Base-by-base conservation (phyloP, 2,329 filamentous ascomycete species). In the Periglandula ipomoeae region DNA sequence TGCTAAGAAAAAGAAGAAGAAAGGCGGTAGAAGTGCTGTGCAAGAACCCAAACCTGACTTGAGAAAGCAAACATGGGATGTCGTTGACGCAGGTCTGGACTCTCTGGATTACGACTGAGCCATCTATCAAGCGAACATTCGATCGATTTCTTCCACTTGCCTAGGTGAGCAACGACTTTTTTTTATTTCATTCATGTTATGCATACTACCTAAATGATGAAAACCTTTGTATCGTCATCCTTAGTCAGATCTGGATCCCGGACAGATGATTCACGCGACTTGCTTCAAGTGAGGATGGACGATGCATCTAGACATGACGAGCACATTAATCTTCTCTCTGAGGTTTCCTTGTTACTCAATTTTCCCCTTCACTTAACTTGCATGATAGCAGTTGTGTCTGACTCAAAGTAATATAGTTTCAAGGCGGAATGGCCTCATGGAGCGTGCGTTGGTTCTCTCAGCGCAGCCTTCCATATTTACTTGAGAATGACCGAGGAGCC, bases 221-320 rank as follows among this genome's bases (percentile, higher is more conserved):
- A 82, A 89, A 74, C 66, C 67, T 70, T 78, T 71, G 76, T 89
- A 90, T 89, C 85, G 87, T 94, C 89, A 94, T 95, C 89, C 89
- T 94, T 94, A 94, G 87, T 75, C 89, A 78, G 83, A 94, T 67
- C 62, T 52, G 54, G 56, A 55, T 54, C 57, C 54, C 54, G 54
- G 59, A 54, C 54, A 56, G 52, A 68, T 44, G 66, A 69, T 51
- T 58, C 57, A 65, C 57, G 48, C 56, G 58, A 54, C 55, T 39
- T 49, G 46, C 45, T 56, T 62, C 58, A 30, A 32, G 37, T 50
- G 47, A 55, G 53, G 67, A 68, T 55, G 56, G 51, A 54, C 60
- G 55, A 50, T 53, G 55, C 60, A 60, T 58, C 54, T 52, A 58
- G 65, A 65, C 57, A 65, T 75, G 73, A 70, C 70, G 73, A 75